Base-by-base conservation (phyloP, 116 monocot genomes). In the Dioscorea cayenensis region DNA sequence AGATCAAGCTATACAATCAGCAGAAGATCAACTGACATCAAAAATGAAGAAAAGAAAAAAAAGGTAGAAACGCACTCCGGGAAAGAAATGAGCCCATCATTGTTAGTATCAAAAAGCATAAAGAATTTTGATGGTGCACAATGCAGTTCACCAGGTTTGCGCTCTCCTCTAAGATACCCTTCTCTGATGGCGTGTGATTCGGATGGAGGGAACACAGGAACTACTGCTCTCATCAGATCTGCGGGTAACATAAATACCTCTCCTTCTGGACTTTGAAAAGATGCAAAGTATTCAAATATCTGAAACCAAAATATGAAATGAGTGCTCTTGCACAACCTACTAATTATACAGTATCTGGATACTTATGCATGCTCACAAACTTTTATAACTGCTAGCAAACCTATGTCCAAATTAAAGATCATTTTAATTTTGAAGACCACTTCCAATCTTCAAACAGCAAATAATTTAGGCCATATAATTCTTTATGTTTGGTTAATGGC, bases 241-340 rank as follows among this genome's bases (percentile, higher is more conserved):
- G 83, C 77, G 27, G 99, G 91, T 49, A 81, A 70, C 99, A 99
- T 99, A 69, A 83, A 87, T 7, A 82, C 64, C 58, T 94, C 94
- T 21, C 91, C 94, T 55, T 93, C 77, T 60, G 84, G 72, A 66
- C 66, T 89, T 4, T 51, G 79, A 43, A 83, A 70, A 61, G 99
- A 85, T 71, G 99, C 93, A 55, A 99, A 99, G 73, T 99, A 99
- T 52, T 93, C 94, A 75, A 94, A 99, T 29, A 99, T 87, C 99
- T 99, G 73, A 62, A 73, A 81, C 2, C 18, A 60, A 19, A 70
- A 72, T 9, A 60, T n/a, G 17, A 7, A 49, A 21, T 62, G 1
- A 58, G 50, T 64, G 37, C 32, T 2, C 32, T 32, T 32, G 32
- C 32, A 32, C 32, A 32, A 32, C 32, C 32, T 32, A 32, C 2